Conservation (phyloP, 2,329 filamentous ascomycete genomes). For the Myriosclerotinia scirpicola region DNA sequence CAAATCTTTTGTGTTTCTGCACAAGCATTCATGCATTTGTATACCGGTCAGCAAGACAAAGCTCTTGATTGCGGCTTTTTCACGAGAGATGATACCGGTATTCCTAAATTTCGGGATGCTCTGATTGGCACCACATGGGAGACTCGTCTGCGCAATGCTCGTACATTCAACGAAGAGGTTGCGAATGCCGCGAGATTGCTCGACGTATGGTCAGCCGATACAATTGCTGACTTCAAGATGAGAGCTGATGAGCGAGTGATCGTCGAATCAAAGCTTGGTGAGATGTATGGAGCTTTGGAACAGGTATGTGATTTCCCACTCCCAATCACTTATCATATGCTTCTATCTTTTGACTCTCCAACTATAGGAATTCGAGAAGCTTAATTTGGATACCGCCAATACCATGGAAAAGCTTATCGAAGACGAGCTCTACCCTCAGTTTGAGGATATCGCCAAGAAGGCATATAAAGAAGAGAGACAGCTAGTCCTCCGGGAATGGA, state of each 20-base stretch:
- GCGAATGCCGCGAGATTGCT: constrained; percentile 19
- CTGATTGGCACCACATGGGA: constrained; percentile 26
- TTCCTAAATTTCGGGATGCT: constrained; percentile 25
- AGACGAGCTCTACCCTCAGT: neutral
- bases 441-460: neutral
- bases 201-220: constrained; percentile 25
- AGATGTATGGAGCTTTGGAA: constrained; percentile 2
- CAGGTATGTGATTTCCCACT: constrained; percentile 17
- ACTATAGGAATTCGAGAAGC: neutral
- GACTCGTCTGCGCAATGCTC: constrained; percentile 20
- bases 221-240: constrained; percentile 26
- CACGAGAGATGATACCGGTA: too few relatives aligned
- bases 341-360: neutral
- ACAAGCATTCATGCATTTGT: too few relatives aligned
- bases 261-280: constrained; percentile 6
- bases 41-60: too few relatives aligned
- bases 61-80: too few relatives aligned
- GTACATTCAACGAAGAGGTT: constrained; percentile 27
- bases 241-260: neutral
- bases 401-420: neutral
- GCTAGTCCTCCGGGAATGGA: neutral
- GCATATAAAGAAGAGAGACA: neutral
- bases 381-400: neutral
- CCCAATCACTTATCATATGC: neutral
- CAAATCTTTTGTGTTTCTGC: too few relatives aligned